Evolutionary conservation across 2,329 filamentous ascomycete genomes (phyloP), one percentile per base, ranked within the genome.

Genomic region (Curvularia eragrostidis): DNA sequence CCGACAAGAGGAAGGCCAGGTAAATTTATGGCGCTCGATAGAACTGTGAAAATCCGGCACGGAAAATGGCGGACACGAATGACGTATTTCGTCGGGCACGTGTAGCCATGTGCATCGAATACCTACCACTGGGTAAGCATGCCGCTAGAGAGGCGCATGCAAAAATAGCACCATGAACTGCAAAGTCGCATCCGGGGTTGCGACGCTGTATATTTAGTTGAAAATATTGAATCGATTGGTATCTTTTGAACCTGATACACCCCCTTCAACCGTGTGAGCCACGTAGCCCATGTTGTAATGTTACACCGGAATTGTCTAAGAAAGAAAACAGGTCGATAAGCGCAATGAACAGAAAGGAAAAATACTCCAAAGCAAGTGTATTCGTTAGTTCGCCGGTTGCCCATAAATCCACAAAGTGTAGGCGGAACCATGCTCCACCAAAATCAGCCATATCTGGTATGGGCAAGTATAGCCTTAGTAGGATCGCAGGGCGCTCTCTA

Each of bases 1-100:
- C 84, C 39, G 79, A 80, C 42, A 82, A 82, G 68, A 84, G 82
- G 79, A 84, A 75, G 68, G 67, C 41, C 7, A 66, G 63, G 55
- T 73, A 70, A 59, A 63, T 48, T 52, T 4, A 5, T 24, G 9
- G 50, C 10, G 7, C 19, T 7, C 19, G 15, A 34, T 18, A 13
- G 28, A 6, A 6, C 39, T 39, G 18, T 19, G 8, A 5, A 39
- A 39, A 19, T 15, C 15, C 34, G 21, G 13, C 21, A n/a, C 26
- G 6, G 28, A 12, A 18, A 28, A 34, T 24, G 13, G 39, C 23
- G 23, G 39, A 13, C 15, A 46, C 8, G 21, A 23, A 46, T 39
- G 39, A 28, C 7, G 34, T 24, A 24, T 23, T 23, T 26, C 21
- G 23, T 19, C 9, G 18, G 21, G 43, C 34, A 18, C 34, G 12